Conservation (phyloP, 768 basidiomycete species). For the Hericium alpestre region DNA sequence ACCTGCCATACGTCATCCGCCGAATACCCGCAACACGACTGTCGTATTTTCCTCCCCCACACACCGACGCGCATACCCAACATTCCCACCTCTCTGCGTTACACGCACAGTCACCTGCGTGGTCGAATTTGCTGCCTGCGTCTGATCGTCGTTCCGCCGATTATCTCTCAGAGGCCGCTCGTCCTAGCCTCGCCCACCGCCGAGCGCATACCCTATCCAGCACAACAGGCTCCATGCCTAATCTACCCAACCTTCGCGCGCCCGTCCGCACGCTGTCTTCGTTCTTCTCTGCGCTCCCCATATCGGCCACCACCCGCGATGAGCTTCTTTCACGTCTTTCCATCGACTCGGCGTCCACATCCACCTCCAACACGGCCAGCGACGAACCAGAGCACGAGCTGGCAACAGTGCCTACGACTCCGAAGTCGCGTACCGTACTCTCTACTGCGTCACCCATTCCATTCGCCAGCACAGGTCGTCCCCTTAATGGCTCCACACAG, state of each 20-base stretch:
- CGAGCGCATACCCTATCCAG: not conserved
- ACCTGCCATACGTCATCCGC: slow-evolving; percentile 14
- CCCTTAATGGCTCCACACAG: not conserved
- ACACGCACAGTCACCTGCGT: not conserved
- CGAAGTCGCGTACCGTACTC: not conserved
- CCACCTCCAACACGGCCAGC: slow-evolving; percentile 6
- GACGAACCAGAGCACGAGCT: slow-evolving; percentile 12
- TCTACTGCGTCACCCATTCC: not conserved
- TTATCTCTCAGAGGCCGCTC: not conserved
- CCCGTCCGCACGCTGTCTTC: slow-evolving; percentile 7
- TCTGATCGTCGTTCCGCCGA: not conserved
- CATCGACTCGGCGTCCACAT: slow-evolving; percentile 10
- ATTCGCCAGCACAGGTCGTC: not conserved
- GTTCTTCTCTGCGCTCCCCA: slow-evolving; percentile 10
- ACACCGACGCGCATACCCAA: not conserved
- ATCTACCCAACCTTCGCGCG: slow-evolving; percentile 1
- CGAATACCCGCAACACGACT: slow-evolving; percentile 22
- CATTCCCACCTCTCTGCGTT: not conserved
- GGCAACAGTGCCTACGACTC: slow-evolving; percentile 5
- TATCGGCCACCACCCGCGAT: slow-evolving; percentile 12
- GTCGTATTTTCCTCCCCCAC: slow-evolving; percentile 22
- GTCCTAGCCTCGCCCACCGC: not conserved
- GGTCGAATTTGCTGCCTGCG: not conserved
- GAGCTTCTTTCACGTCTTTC: slow-evolving; percentile 14
- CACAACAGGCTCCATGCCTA: not conserved